These are phyloP conservation scores for Botrytis deweyae DNA, from an alignment of 2,329 filamentous ascomycete genomes.

Conservation along the genomic window DNA sequence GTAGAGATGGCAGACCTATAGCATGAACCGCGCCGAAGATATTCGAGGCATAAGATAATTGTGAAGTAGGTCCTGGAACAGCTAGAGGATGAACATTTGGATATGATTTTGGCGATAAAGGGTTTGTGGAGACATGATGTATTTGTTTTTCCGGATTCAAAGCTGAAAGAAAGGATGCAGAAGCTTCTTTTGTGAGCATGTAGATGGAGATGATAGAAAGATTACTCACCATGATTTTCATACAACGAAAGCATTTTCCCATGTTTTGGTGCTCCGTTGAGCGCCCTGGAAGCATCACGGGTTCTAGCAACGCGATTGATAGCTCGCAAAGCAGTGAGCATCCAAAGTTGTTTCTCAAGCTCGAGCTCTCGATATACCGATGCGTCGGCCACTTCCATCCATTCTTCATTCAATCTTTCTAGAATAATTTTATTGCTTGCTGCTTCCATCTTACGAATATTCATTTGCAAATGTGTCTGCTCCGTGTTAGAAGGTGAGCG, in stretches of 20 bases:
- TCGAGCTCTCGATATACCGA: slow-evolving; percentile 52
- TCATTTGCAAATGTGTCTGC: slow-evolving; percentile 48
- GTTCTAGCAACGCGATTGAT: slow-evolving; percentile 11
- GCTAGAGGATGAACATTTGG: slow-evolving; percentile 39
- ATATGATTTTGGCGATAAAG: slow-evolving; percentile 41
- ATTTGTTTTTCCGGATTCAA: slow-evolving; percentile 42
- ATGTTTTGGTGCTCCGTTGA: background rate
- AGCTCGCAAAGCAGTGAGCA: slow-evolving; percentile 55
- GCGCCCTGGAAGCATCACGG: background rate
- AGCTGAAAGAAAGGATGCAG: slow-evolving; percentile 38
- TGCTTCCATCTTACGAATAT: slow-evolving; percentile 55
- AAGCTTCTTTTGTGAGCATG: slow-evolving; percentile 27
- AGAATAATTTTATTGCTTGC: slow-evolving; percentile 53
- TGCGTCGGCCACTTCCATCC: slow-evolving; percentile 47
- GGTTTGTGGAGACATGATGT: slow-evolving; percentile 45
- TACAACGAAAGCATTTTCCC: slow-evolving; percentile 36
- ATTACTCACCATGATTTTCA: slow-evolving; percentile 37
- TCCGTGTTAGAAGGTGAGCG: slow-evolving; percentile 25
- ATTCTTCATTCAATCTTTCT: slow-evolving; percentile 53
- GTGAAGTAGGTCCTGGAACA: slow-evolving; percentile 41
- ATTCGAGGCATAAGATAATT: slow-evolving; percentile 39
- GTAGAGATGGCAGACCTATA: slow-evolving; percentile 55
- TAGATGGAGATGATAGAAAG: slow-evolving; percentile 1
- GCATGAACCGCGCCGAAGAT: slow-evolving; percentile 53
- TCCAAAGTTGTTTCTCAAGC: slow-evolving; percentile 59